These are phyloP conservation scores for Citrus cavaleriei DNA, from an alignment of 345 rosid genomes.

Conservation along the genomic window DNA sequence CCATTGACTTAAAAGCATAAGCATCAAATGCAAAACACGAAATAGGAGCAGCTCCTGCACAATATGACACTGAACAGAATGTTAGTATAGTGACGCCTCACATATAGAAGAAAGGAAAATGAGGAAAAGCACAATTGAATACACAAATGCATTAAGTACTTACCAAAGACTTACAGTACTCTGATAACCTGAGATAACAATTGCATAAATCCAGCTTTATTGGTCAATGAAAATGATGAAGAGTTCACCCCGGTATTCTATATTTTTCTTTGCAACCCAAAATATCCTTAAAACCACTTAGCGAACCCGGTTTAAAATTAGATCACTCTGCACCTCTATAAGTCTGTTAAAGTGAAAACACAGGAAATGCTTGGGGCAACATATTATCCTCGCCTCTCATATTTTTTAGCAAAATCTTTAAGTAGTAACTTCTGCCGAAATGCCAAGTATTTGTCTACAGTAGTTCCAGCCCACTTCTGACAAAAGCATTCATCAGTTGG, in stretches of 20 bases:
- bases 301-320: not conserved
- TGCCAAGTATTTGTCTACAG: slow-evolving; percentile 70
- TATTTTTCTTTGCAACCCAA: not conserved
- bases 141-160: not conserved
- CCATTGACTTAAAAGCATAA: not conserved
- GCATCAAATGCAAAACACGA: not conserved
- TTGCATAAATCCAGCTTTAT: not conserved
- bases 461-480: slow-evolving; percentile 88
- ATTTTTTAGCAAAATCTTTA: slow-evolving; percentile 69
- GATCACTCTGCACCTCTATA: not conserved
- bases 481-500: slow-evolving; percentile 85
- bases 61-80: not conserved
- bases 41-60: slow-evolving; percentile 16
- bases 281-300: not conserved
- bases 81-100: not conserved
- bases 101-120: not conserved
- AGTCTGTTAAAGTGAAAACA: not conserved
- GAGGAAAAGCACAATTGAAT: not conserved
- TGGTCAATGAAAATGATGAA: slow-evolving; percentile 2
- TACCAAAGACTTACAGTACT: not conserved
- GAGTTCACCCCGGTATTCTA: not conserved
- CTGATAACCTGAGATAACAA: not conserved
- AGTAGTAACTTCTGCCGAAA: slow-evolving; percentile 75
- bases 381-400: slow-evolving; percentile 39
- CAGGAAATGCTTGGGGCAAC: not conserved